A percentile compares a stretch with the other conserved stretches of the same genome.
Evolutionary conservation across 805 yeast genomes (phyloP).

Genomic region (Yarrowia porcina): DNA sequence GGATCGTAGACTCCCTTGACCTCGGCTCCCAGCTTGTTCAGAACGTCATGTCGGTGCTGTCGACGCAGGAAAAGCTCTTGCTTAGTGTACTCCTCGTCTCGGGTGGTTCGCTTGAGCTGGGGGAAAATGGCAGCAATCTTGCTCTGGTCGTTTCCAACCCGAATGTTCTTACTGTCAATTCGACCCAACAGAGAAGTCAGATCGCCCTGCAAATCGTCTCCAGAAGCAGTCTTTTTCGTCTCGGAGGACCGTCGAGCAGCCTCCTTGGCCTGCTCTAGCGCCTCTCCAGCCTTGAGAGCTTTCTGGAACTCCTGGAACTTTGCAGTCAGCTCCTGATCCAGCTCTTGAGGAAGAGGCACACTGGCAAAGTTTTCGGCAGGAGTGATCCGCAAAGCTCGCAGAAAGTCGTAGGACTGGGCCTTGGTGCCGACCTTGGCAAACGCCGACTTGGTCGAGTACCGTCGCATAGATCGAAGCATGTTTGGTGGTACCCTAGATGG

Average conservation of each 20-base stretch:
- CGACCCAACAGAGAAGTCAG: constrained; percentile 17
- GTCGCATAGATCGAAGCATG: constrained; percentile 22
- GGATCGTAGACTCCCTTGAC: constrained; percentile 67
- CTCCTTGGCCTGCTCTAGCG: neutral
- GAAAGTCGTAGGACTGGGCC: constrained; percentile 5
- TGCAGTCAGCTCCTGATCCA: constrained; percentile 34
- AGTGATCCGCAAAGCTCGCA: neutral
- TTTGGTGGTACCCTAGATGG: neutral
- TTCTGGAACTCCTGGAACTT: constrained; percentile 35
- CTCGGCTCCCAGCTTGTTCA: constrained; percentile 62
- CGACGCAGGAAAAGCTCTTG: constrained; percentile 79
- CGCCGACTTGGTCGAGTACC: constrained; percentile 25
- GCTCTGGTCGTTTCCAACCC: constrained; percentile 28
- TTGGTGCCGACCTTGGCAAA: constrained; percentile 2
- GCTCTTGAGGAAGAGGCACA: constrained; percentile 35
- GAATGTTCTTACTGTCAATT: constrained; percentile 4
- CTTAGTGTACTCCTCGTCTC: constrained; percentile 62
- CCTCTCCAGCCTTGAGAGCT: constrained; percentile 25
- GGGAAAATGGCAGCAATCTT: constrained; percentile 46
- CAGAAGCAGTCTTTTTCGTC: neutral
- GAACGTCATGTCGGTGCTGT: constrained; percentile 53
- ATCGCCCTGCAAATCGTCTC: neutral
- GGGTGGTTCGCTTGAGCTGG: constrained; percentile 57
- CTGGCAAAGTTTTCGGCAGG: constrained; percentile 27
- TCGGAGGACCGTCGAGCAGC: neutral